phyloP scores from a whole-genome alignment of 495 filamentous ascomycete species.

The Schizothecium vesticola region DNA sequence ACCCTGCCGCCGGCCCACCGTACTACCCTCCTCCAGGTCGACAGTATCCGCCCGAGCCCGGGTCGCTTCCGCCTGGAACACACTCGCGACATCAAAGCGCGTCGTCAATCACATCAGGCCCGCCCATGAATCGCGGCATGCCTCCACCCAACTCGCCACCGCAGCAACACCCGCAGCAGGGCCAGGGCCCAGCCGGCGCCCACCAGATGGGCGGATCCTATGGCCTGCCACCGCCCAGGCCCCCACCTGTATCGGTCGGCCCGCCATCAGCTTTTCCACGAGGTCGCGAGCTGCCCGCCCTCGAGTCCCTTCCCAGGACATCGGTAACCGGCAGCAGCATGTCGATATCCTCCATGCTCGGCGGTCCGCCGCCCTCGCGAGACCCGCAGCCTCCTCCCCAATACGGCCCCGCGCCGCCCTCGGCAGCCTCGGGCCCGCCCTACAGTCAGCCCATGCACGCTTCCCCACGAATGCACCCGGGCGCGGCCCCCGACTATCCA shows the following conservation, averaged over 20 bases:
- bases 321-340: constrained; percentile 64
- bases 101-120: constrained; percentile 44
- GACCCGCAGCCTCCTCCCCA: constrained; percentile 48
- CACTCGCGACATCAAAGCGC: constrained; percentile 52
- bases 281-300: constrained; percentile 50
- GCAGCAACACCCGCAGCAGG: constrained; percentile 35
- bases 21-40: constrained; percentile 40
- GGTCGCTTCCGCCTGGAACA: constrained; percentile 36
- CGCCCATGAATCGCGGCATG: constrained; percentile 44
- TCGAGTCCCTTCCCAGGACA: constrained; percentile 44
- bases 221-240: constrained; percentile 41
- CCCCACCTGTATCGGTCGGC: constrained; percentile 49
- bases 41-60: constrained; percentile 43
- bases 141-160: constrained; percentile 48
- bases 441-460: constrained; percentile 45
- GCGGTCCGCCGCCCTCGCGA: constrained; percentile 52
- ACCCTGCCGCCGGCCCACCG: constrained; percentile 19
- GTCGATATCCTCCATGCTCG: constrained; percentile 94
- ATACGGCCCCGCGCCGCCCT: constrained; percentile 50
- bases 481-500: constrained; percentile 48
- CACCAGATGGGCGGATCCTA: constrained; percentile 42
- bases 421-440: constrained; percentile 41
- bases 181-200: constrained; percentile 31
- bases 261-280: constrained; percentile 46
- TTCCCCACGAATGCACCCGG: constrained; percentile 45